These are phyloP conservation scores for Sporothrix brasiliensis DNA, from an alignment of 2,329 filamentous ascomycete species.

Conservation along the genomic window DNA sequence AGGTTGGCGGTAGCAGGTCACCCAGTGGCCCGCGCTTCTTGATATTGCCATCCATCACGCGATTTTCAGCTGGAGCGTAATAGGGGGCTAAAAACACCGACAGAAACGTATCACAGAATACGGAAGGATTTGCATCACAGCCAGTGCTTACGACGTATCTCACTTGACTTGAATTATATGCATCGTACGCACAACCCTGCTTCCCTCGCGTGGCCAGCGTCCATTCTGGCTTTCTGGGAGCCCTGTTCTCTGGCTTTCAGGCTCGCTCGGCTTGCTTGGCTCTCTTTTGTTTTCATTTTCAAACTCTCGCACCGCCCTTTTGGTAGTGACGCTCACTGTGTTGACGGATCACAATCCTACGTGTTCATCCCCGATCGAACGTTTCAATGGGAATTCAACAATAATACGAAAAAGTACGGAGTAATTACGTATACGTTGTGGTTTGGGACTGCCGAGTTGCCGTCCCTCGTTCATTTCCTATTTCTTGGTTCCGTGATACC, in stretches of 20 bases:
- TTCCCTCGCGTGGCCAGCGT: neutral
- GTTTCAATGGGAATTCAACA: neutral
- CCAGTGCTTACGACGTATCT: neutral
- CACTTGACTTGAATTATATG: neutral
- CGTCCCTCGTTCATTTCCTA: neutral
- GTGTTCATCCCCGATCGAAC: constrained; percentile 17
- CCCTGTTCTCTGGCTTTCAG: neutral
- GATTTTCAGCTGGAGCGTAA: constrained; percentile 2
- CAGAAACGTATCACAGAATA: neutral
- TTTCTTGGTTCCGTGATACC: constrained; percentile 5
- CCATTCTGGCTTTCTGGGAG: neutral
- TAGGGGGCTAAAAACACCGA: neutral
- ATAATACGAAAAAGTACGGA: neutral
- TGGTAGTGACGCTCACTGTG: neutral
- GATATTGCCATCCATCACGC: neutral
- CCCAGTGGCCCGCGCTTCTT: neutral
- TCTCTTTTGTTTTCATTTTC: neutral
- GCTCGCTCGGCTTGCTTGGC: neutral
- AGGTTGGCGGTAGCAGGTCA: neutral
- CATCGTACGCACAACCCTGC: neutral
- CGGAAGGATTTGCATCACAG: neutral
- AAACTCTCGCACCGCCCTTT: neutral
- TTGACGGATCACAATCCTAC: constrained; percentile 22
- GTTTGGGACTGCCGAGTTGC: neutral
- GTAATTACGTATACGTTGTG: no score